Percentiles rank a stretch among this genome's conserved stretches.
These are phyloP conservation scores for Solanum clarkiae DNA, from an alignment of 257 asterid genomes.

Conservation along the genomic window DNA sequence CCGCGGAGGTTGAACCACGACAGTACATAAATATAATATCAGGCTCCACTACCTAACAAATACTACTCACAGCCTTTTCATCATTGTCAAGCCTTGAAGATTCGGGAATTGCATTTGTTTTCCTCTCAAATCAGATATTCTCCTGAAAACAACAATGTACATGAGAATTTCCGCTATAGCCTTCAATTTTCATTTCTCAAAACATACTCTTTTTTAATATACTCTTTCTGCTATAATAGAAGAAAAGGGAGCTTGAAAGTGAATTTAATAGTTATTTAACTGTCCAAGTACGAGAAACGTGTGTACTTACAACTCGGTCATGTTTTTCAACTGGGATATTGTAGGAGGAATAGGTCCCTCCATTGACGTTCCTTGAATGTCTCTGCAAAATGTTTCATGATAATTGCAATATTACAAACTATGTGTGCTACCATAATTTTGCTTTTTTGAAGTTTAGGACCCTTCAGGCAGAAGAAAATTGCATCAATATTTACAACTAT, in stretches of 20 bases:
- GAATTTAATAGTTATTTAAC: background rate
- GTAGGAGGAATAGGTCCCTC: constrained; percentile 66
- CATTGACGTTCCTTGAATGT: constrained; percentile 70
- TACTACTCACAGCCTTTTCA: constrained; percentile 40
- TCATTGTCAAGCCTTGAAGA: constrained; percentile 16
- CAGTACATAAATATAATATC: no score
- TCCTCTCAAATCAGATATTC: constrained; percentile 57
- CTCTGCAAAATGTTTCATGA: constrained; percentile 30
- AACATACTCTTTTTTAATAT: background rate
- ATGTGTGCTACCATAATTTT: background rate
- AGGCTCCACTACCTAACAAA: no score
- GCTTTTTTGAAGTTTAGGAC: background rate
- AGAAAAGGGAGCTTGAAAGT: background rate
- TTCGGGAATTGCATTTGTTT: constrained; percentile 39
- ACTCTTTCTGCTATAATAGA: background rate
- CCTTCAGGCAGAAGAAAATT: background rate
- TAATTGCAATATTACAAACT: background rate
- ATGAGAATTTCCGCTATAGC: background rate
- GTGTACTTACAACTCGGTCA: constrained; percentile 40
- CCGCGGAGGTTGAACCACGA: no score
- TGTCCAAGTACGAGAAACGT: background rate
- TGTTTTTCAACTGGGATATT: constrained; percentile 35
- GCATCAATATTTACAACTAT: background rate
- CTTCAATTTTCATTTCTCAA: background rate
- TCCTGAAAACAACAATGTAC: constrained; percentile 32